Evolutionary conservation across 2,329 filamentous ascomycete species (phyloP), one percentile per base, ranked within the genome.

Genomic region (Epichloe gansuensis): DNA sequence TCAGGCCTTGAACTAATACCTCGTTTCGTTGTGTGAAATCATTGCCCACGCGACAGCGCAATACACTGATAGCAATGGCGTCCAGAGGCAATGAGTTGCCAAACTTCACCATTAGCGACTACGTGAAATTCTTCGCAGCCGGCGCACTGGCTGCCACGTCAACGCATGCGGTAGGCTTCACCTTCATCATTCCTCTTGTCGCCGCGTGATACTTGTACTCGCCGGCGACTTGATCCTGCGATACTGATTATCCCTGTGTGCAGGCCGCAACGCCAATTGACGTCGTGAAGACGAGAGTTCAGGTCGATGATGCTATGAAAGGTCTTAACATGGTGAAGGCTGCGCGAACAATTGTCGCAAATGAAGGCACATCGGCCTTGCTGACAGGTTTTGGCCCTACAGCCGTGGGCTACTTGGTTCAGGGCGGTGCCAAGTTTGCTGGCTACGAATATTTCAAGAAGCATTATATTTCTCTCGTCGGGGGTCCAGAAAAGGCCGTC

Each of bases 381-480:
- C 76, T 89, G 65, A 93, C 88, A 17, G 88, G 88, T 65, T 85
- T 89, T 70, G 88, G 88, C 56, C 88, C 88, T 57, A 94, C 88
- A 56, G 85, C 85, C 55, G 87, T 89, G 52, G 88, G 88, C 66
- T 94, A 94, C 74, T 86, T 93, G 72, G 83, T 93, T 54, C 88
- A 94, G 73, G 88, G 88, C 66, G 88, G 88, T 61, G 85, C 86
- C 77, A 94, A 94, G 75, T 94, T 94, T 72, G 86, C 87, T 64
- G 88, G 88, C 63, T 94, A 94, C 73, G 88, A 94, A 73, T 88
- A 89, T 77, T 94, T 94, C 85, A 94, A 94, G 80, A 86, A 91
- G 74, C 81, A 86, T 70, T 84, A 80, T 68, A 90, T 94, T 71
- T 80, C 84, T 69, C 62, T 80, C 54, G 72, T 86, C 55, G 88